Percentiles rank a stretch among this genome's conserved stretches.
Conservation (phyloP, 805 yeast species). For the Naumovozyma castellii region DNA sequence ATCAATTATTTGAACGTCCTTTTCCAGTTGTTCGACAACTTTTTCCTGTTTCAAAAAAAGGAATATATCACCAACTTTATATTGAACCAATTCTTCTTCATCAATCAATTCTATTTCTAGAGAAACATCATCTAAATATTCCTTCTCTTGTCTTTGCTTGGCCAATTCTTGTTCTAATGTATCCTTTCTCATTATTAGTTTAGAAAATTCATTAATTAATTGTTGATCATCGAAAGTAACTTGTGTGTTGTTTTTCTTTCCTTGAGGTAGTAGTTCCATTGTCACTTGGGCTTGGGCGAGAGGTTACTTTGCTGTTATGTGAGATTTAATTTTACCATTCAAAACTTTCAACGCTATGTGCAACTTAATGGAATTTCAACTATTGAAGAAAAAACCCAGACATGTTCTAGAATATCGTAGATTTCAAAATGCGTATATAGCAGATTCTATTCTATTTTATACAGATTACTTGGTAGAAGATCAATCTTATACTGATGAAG, state of each 20-base stretch:
- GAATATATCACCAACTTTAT: conserved; percentile 73
- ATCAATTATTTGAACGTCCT: conserved; percentile 47
- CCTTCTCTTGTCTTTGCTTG: conserved; percentile 58
- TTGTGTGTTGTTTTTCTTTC: conserved; percentile 32
- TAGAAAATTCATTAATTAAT: conserved; percentile 79
- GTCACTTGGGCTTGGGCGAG: too few species aligned
- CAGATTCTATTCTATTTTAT: too few species aligned
- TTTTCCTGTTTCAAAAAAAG: conserved; percentile 57
- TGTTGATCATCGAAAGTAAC: conserved; percentile 65
- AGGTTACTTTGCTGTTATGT: not conserved
- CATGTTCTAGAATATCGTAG: too few species aligned
- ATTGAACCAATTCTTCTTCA: conserved; percentile 59
- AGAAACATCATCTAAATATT: conserved; percentile 76
- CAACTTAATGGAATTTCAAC: too few species aligned
- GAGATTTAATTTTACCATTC: too few species aligned
- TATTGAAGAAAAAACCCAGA: too few species aligned
- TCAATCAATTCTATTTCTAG: conserved; percentile 82
- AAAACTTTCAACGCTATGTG: too few species aligned
- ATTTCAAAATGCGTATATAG: too few species aligned
- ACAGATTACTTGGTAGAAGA: too few species aligned
- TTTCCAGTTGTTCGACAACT: conserved; percentile 60
- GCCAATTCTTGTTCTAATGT: conserved; percentile 41
- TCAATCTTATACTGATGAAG: too few species aligned
- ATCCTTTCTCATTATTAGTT: conserved; percentile 65
- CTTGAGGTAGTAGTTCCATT: conserved; percentile 33